Evolutionary conservation across 257 asterid species (phyloP).

Genomic region (Fraxinus americana): DNA sequence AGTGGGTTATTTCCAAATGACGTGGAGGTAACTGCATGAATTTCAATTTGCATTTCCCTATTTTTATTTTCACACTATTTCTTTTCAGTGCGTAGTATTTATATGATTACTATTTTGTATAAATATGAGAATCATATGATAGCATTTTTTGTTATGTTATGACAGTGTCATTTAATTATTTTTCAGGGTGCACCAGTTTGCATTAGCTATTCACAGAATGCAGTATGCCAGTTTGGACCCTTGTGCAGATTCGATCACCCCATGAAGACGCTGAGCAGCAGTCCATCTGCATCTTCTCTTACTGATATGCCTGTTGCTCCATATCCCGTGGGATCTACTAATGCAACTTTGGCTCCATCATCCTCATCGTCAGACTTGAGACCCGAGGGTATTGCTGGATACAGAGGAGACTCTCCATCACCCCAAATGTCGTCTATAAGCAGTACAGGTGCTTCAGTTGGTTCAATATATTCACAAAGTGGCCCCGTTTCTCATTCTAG

Average conservation of each 20-base stretch:
- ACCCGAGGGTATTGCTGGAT: constrained; percentile 39
- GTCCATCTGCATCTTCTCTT: constrained; percentile 87
- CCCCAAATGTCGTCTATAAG: constrained; percentile 37
- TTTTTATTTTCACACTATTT: neutral
- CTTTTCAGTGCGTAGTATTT: neutral
- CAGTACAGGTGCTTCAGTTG: constrained; percentile 31
- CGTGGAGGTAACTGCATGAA: neutral
- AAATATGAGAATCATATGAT: neutral
- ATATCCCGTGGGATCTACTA: constrained; percentile 75
- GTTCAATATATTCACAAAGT: constrained; percentile 24
- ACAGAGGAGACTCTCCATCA: constrained; percentile 30
- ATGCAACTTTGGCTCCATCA: constrained; percentile 67
- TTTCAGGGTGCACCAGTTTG: constrained; percentile 48
- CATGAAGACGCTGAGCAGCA: constrained; percentile 65
- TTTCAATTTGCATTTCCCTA: neutral
- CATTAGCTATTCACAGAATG: constrained; percentile 79
- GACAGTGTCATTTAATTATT: neutral
- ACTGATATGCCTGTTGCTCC: constrained; percentile 95
- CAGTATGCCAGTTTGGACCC: constrained; percentile 87
- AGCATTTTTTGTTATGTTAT: neutral
- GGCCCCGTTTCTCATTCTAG: constrained; percentile 27
- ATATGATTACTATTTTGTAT: neutral
- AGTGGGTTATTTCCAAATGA: neutral
- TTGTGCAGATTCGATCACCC: constrained; percentile 90
- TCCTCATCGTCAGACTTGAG: constrained; percentile 45